phyloP scores from a whole-genome alignment of 768 basidiomycete genomes.

The Suillus hirtellus region DNA sequence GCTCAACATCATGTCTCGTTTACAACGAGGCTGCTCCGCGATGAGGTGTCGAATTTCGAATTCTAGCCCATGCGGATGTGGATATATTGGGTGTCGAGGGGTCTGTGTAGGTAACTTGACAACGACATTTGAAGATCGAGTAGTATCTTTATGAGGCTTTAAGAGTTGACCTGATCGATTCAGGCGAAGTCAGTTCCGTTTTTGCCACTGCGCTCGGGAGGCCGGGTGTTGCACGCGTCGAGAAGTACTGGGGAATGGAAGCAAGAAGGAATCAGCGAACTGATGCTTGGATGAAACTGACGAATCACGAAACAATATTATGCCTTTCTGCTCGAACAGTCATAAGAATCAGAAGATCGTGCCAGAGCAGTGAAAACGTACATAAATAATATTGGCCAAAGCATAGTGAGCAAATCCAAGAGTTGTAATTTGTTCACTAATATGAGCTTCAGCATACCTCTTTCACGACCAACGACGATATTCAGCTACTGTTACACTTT shows the following conservation, averaged over 20 bases:
- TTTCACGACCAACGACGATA: constrained; percentile 46
- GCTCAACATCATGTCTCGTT: background rate
- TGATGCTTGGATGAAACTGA: too few species aligned
- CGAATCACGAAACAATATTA: too few species aligned
- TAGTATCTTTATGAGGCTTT: background rate
- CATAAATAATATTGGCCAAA: constrained; percentile 64
- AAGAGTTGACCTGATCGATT: background rate
- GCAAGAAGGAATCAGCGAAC: too few species aligned
- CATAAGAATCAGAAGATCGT: background rate
- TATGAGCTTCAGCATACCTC: constrained; percentile 17
- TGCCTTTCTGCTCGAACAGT: constrained; percentile 27
- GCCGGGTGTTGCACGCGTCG: background rate
- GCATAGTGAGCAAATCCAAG: constrained; percentile 64
- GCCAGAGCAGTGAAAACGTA: constrained; percentile 23
- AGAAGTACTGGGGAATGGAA: background rate
- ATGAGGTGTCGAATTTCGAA: background rate
- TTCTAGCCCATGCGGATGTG: background rate
- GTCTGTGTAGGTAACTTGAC: background rate
- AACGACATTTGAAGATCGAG: background rate
- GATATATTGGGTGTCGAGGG: background rate
- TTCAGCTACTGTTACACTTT: constrained; percentile 57
- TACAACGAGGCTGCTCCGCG: background rate
- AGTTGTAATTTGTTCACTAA: constrained; percentile 13
- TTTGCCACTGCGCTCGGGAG: background rate
- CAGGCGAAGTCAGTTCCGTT: background rate